Percentiles rank a stretch among this genome's conserved stretches.
These are phyloP conservation scores for Vaccinium vitisidaea DNA, from an alignment of 148 eudicot species.

Conservation along the genomic window DNA sequence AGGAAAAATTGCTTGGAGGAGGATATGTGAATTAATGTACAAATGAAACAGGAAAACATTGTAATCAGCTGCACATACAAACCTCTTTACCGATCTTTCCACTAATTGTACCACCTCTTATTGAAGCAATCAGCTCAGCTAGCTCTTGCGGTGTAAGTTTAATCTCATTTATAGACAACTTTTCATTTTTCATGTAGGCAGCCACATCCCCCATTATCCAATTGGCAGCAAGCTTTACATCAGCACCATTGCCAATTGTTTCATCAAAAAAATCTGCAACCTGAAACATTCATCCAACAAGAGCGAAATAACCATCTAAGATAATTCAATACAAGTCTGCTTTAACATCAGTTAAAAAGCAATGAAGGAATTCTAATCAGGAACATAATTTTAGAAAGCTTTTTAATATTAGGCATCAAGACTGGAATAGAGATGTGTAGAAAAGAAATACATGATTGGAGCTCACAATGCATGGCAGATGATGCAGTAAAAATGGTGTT, in stretches of 20 bases:
- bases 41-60: neutral
- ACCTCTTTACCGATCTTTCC: slow-evolving; percentile 99
- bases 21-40: neutral
- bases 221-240: slow-evolving; percentile 86
- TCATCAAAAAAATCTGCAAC: slow-evolving; percentile 89
- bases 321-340: neutral
- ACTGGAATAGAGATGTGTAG: neutral
- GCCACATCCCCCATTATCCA: slow-evolving; percentile 99
- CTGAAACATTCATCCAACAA: slow-evolving; percentile 38
- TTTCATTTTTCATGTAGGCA: slow-evolving; percentile 83
- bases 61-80: neutral
- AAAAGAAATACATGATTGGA: neutral
- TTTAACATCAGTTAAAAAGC: neutral
- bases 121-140: slow-evolving; percentile 81
- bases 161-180: slow-evolving; percentile 63
- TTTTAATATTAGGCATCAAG: neutral
- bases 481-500: neutral
- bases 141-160: slow-evolving; percentile 78
- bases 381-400: neutral
- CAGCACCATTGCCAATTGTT: slow-evolving; percentile 70
- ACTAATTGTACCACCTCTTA: slow-evolving; percentile 79
- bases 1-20: neutral
- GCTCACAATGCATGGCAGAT: neutral
- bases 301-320: neutral
- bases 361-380: neutral